Base-by-base conservation (phyloP, 2,329 filamentous ascomycete genomes). In the Plectosphaerella plurivora region DNA sequence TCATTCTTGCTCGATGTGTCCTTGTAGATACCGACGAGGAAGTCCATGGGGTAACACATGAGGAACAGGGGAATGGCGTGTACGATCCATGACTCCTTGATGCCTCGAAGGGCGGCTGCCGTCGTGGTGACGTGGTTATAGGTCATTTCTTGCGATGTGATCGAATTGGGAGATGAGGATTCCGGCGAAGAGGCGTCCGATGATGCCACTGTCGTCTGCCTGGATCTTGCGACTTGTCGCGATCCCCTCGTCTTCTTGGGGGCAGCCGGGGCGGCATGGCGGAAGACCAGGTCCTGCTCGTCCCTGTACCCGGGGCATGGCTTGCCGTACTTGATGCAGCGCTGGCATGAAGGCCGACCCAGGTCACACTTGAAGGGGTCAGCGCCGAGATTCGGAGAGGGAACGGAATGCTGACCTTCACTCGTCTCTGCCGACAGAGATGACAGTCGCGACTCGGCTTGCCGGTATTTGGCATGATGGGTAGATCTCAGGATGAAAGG, bases 381-480 rank as follows among this genome's bases (percentile, higher is more conserved):
- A 15, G 12, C 51, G 16, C 16, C 2, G 28, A 41, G 12, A 20
- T 33, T 46, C 39, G 55, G 37, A 4, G 35, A n/a, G 24, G 24
- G 3, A 12, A 39, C 14, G 41, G 33, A 33, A 16, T 41, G 37
- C 68, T 54, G 33, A 73, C 71, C 67, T 73, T 73, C 56, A 73
- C 71, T 39, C 71, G 68, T 47, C 71, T 61, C 41, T 61, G 58
- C 35, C 71, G 69, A 55, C 71, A 73, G 39, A 73, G 63, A 49
- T 73, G 69, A 51, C 71, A 73, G 58, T 73, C 70, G 46, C 63
- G 63, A 55, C 71, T 73, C 18, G 70, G 71, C 54, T 63, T 67
- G 33, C 71, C 71, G 22, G 64, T 72, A 59, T 73, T 73, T 33
- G 71, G 71, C 71, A 73, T 73, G 49, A 39, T 53, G 51, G 24